A percentile compares a stretch with the other conserved stretches of the same genome.
These are phyloP conservation scores for Penicillium expansum DNA, from an alignment of 2,329 filamentous ascomycete species.

Conservation along the genomic window DNA sequence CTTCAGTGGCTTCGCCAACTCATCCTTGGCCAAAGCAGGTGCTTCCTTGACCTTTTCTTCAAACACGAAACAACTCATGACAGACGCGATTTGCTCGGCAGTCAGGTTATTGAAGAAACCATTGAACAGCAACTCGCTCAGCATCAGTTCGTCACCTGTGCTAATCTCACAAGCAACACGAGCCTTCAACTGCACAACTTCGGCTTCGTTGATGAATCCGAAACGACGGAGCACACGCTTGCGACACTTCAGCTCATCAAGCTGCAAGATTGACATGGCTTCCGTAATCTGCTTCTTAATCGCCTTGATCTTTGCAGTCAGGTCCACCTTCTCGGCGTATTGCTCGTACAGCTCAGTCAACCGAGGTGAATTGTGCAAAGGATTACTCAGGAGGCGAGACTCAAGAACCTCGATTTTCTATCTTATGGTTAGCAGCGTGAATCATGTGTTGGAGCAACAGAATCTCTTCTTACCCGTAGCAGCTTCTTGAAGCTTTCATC, in stretches of 20 bases:
- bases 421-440: conserved; percentile 18
- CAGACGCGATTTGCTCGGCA: conserved; percentile 80
- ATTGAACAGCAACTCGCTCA: conserved; percentile 92
- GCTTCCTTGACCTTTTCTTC: conserved; percentile 88
- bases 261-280: conserved; percentile 82
- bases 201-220: conserved; percentile 91
- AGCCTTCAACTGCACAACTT: conserved; percentile 95
- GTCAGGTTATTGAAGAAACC: conserved; percentile 95
- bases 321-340: conserved; percentile 75
- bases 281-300: conserved; percentile 83
- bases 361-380: conserved; percentile 84
- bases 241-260: conserved; percentile 93
- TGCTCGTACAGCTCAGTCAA: conserved; percentile 81
- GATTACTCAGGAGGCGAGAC: conserved; percentile 81
- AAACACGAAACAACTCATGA: conserved; percentile 93
- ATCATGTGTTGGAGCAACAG: neutral
- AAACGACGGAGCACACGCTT: conserved; percentile 93
- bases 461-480: conserved; percentile 54
- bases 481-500: conserved; percentile 93
- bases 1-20: conserved; percentile 78
- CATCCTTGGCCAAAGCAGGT: conserved; percentile 66
- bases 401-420: conserved; percentile 97
- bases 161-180: conserved; percentile 97
- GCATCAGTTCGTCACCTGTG: conserved; percentile 88
- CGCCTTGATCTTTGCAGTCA: conserved; percentile 76